phyloP scores from a whole-genome alignment of 805 yeast genomes.

The Isabelozyma pseudorhagii region DNA sequence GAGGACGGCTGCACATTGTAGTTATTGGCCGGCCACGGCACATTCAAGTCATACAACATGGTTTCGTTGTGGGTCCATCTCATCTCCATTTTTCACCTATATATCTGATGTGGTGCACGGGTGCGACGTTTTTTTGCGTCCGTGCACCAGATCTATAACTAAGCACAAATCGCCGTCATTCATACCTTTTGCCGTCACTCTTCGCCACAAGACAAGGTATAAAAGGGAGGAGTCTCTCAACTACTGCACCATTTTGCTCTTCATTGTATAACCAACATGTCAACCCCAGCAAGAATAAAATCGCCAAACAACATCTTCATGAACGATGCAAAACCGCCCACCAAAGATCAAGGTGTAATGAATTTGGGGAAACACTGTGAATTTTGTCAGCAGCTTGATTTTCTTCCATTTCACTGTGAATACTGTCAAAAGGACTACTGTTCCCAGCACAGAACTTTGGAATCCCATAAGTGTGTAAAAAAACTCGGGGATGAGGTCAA shows the following conservation, averaged over 20 bases:
- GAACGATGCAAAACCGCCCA: background rate
- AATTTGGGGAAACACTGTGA: conserved; percentile 59
- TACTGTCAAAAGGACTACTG: conserved; percentile 47
- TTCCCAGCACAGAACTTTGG: conserved; percentile 43
- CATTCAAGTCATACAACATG: conserved; percentile 57
- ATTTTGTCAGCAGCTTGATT: conserved; percentile 52
- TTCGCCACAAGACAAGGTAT: background rate
- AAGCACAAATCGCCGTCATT: background rate
- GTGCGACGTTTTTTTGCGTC: background rate
- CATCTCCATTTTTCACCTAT: background rate
- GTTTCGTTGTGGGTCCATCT: background rate
- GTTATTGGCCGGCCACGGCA: conserved; percentile 64
- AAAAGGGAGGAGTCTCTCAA: background rate
- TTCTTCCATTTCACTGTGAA: conserved; percentile 56
- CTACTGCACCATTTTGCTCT: background rate
- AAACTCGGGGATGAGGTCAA: conserved; percentile 2
- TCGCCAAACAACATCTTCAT: background rate
- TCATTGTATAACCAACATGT: background rate
- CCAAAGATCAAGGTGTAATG: conserved; percentile 32
- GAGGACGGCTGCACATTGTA: conserved; percentile 42
- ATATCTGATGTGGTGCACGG: background rate
- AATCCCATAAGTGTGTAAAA: conserved; percentile 30
- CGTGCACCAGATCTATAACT: background rate
- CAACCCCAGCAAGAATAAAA: background rate
- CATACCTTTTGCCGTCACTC: background rate